Evolutionary conservation across 768 basidiomycete genomes (phyloP).

Genomic region (Tylopilus subfusipes): DNA sequence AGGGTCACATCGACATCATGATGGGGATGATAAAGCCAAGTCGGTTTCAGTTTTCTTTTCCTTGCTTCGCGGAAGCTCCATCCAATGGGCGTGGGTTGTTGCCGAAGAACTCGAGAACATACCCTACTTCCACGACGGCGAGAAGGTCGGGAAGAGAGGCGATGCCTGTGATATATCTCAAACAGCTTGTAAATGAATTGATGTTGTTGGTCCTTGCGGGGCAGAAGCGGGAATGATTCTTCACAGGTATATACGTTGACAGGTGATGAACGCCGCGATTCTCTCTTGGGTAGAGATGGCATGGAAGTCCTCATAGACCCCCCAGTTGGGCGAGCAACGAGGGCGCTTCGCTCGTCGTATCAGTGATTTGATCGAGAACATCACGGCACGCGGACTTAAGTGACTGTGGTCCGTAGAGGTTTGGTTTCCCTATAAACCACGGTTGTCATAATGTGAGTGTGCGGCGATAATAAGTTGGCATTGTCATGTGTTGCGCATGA

Average conservation of each 20-base stretch:
- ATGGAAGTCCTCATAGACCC: background rate
- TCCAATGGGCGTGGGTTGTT: background rate
- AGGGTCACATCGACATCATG: slow-evolving; percentile 8
- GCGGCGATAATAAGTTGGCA: slow-evolving; percentile 19
- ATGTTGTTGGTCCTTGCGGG: background rate
- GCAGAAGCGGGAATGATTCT: background rate
- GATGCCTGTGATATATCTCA: background rate
- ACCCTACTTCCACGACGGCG: background rate
- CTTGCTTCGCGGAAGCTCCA: slow-evolving; percentile 24
- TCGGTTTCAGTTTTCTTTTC: slow-evolving; percentile 1
- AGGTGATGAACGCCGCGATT: slow-evolving; percentile 2
- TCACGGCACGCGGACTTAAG: slow-evolving; percentile 13
- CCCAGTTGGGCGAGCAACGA: background rate
- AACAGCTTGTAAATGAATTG: background rate
- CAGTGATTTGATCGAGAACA: slow-evolving; percentile 3
- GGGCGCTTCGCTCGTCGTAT: background rate
- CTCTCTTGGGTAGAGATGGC: background rate
- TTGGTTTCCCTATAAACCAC: background rate
- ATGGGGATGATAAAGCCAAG: slow-evolving; percentile 5
- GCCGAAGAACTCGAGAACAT: background rate
- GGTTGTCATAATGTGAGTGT: background rate
- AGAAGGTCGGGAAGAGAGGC: background rate
- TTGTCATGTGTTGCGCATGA: background rate
- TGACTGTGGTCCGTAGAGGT: background rate
- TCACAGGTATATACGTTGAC: background rate